Base-by-base conservation (phyloP, 208 protist species). In the Acanthamoeba royreba region DNA sequence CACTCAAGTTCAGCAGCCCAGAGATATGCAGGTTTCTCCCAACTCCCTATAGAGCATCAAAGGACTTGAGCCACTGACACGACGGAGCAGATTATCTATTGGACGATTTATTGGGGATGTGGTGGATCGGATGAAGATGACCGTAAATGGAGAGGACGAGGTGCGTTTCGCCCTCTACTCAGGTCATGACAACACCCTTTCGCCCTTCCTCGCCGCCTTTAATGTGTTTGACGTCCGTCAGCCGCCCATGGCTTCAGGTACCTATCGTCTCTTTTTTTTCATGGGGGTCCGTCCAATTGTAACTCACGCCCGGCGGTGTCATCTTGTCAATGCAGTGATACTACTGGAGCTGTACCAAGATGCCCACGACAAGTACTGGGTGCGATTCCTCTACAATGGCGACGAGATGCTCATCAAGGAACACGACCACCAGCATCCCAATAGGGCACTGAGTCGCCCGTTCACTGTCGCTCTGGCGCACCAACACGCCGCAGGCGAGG, bases 191-290 rank as follows among this genome's bases (percentile, higher is more conserved):
- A 88, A 88, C n/a, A 88, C 79, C 7, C 79, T 88, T 11, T 63
- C 47, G 4, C 79, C 79, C 28, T 61, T 88, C n/a, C 33, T 88
- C 28, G 40, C 47, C 45, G 79, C 79, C 47, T 88, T 88, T 49
- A 38, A 42, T 31, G 79, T 88, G 4, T 88, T 88, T 28, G 79
- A 88, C 38, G 42, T 8, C n/a, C 43, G 79, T 13, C 79, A 88
- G 79, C 79, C 79, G n/a, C 79, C 79, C 31, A 88, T 88, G 79
- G 79, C 79, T 28, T 53, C 79, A 42, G 69, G 69, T 81, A 72
- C 13, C 2, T 15, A 33, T 42, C 33, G 31, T 19, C 19, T n/a
- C 2, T 19, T 7, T 19, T 42, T 40, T 40, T 74, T 74, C 49
- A 9, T 55, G 9, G 19, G 49, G 49, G 9, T 55, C 19, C 49